These are phyloP conservation scores for Aureobasidium sp. DNA, from an alignment of 2,329 filamentous ascomycete species.

Conservation along the genomic window DNA sequence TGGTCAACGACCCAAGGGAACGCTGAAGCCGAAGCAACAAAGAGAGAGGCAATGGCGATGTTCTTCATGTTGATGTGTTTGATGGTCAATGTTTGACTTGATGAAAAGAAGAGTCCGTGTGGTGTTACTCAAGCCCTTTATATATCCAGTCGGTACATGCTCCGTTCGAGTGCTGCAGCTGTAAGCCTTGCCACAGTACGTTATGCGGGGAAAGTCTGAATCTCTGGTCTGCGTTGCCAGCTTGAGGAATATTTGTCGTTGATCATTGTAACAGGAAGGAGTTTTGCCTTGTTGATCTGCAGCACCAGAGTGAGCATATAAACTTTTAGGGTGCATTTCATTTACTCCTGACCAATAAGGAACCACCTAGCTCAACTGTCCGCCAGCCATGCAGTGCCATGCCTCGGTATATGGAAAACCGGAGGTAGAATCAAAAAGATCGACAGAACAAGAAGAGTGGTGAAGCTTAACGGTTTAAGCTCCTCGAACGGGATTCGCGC, in stretches of 20 bases:
- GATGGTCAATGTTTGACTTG: slow-evolving; percentile 1
- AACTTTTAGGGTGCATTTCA: not conserved
- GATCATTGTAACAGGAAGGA: slow-evolving; percentile 10
- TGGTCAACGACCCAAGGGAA: slow-evolving; percentile 44
- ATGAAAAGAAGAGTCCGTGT: not conserved
- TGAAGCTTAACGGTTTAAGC: slow-evolving; percentile 17
- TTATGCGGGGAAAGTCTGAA: not conserved
- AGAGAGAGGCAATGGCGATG: slow-evolving; percentile 27
- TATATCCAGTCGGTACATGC: not conserved
- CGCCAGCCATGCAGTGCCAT: slow-evolving; percentile 9
- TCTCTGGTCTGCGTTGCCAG: not conserved
- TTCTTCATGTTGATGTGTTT: slow-evolving; percentile 29
- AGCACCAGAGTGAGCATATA: not conserved
- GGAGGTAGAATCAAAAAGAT: not conserved
- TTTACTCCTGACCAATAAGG: not conserved
- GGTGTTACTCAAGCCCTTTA: not conserved
- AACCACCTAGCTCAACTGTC: not conserved
- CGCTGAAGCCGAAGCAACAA: slow-evolving; percentile 33
- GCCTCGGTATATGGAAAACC: slow-evolving; percentile 19
- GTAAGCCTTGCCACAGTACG: not conserved
- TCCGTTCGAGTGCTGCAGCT: not conserved
- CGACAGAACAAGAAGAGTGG: not conserved
- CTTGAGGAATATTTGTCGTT: not conserved
- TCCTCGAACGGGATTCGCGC: not conserved
- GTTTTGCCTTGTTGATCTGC: slow-evolving; percentile 6